These are phyloP conservation scores for Euphorbia corollata DNA, from an alignment of 441 rosid genomes.

Conservation along the genomic window DNA sequence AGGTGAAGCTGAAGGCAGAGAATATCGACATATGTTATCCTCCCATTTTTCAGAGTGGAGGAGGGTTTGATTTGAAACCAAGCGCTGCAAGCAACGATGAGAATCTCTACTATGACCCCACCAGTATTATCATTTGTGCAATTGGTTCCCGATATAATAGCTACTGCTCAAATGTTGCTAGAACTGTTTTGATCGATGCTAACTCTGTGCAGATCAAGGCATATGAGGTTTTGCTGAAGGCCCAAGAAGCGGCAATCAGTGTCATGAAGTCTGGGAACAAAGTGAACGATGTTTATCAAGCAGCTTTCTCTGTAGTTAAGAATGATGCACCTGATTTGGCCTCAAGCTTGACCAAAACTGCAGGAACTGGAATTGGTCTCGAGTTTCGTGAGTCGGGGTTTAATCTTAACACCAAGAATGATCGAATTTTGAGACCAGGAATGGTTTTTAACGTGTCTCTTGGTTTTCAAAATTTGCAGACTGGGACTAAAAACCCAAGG, in stretches of 20 bases:
- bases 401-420: slow-evolving; percentile 69
- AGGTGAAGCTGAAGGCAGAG: slow-evolving; percentile 66
- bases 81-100: slow-evolving; percentile 85
- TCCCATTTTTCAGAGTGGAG: slow-evolving; percentile 92
- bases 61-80: slow-evolving; percentile 71
- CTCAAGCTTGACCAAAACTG: slow-evolving; percentile 64
- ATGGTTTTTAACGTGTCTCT: slow-evolving; percentile 77
- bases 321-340: slow-evolving; percentile 62
- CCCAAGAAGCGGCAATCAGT: slow-evolving; percentile 66
- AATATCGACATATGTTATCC: slow-evolving; percentile 87
- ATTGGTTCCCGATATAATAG: slow-evolving; percentile 75
- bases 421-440: slow-evolving; percentile 43
- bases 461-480: slow-evolving; percentile 79
- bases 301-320: slow-evolving; percentile 57
- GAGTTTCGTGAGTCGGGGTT: slow-evolving; percentile 84
- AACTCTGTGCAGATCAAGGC: slow-evolving; percentile 61
- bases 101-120: slow-evolving; percentile 59
- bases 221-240: slow-evolving; percentile 74
- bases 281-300: slow-evolving; percentile 45
- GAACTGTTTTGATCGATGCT: slow-evolving; percentile 77
- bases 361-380: slow-evolving; percentile 86
- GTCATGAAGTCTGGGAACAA: slow-evolving; percentile 61
- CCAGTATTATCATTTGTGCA: slow-evolving; percentile 68
- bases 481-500: slow-evolving; percentile 45
- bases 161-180: slow-evolving; percentile 80